Conservation (phyloP, 371 early-diverging fungal genomes). For the Lichtheimia ornata region DNA sequence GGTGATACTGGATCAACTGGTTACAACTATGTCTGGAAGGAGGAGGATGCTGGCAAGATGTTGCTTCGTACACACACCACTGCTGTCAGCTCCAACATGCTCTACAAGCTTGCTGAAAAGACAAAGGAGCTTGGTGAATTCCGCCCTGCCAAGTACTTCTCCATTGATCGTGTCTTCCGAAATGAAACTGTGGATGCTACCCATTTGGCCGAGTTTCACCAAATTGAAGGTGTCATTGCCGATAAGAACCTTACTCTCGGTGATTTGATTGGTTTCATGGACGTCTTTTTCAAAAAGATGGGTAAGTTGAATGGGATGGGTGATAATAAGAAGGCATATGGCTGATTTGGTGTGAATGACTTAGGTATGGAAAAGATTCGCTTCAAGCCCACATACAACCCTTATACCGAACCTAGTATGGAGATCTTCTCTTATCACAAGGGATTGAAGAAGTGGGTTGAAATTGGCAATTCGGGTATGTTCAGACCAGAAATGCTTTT, state of each 20-base stretch:
- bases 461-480: conserved; percentile 99
- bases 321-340: background rate
- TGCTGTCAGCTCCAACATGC: conserved; percentile 92
- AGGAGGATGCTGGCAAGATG: conserved; percentile 94
- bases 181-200: conserved; percentile 99
- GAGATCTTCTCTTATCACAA: conserved; percentile 99
- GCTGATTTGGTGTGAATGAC: background rate
- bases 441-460: conserved; percentile 97
- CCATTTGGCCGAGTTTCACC: conserved; percentile 99
- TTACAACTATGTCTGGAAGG: conserved; percentile 94
- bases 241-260: conserved; percentile 96
- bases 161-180: conserved; percentile 99
- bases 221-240: conserved; percentile 99
- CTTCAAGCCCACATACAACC: conserved; percentile 99
- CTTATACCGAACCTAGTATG: conserved; percentile 99
- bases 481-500: conserved; percentile 99
- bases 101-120: conserved; percentile 92
- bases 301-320: conserved; percentile 47
- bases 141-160: conserved; percentile 97
- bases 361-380: conserved; percentile 85
- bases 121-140: conserved; percentile 65
- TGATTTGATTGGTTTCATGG: conserved; percentile 97
- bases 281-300: conserved; percentile 98
- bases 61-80: conserved; percentile 99
- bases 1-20: conserved; percentile 97